phyloP scores from a whole-genome alignment of 2,329 filamentous ascomycete species.

The Fusarium sarcochroum region DNA sequence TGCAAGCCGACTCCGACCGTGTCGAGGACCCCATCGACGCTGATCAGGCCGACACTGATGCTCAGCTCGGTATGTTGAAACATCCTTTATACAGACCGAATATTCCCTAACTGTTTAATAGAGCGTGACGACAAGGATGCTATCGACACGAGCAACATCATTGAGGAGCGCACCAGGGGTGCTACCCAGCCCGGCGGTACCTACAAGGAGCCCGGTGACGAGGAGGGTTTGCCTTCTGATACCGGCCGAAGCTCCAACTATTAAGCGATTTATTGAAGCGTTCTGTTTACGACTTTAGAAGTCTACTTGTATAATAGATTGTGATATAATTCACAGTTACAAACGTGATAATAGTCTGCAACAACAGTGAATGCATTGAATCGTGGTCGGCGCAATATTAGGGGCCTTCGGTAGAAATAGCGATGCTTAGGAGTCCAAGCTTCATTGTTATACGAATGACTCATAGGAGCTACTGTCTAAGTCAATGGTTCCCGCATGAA shows the following conservation, averaged over 20 bases:
- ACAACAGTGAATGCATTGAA: background rate
- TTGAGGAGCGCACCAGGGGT: conserved; percentile 38
- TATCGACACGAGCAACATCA: conserved; percentile 39
- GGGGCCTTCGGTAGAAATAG: no score
- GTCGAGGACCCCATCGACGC: conserved; percentile 36
- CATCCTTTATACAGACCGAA: accelerated
- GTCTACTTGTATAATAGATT: conserved; percentile 3
- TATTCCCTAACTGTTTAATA: background rate
- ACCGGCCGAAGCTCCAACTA: conserved; percentile 37
- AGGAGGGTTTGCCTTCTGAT: conserved; percentile 39
- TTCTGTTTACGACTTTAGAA: background rate
- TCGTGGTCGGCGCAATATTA: no score
- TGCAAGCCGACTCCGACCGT: conserved; percentile 37
- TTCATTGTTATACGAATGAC: no score
- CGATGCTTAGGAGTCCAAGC: no score
- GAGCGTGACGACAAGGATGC: conserved; percentile 39
- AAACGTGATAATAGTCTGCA: no score
- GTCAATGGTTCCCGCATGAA: no score
- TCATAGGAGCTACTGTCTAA: no score
- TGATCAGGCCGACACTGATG: conserved; percentile 32
- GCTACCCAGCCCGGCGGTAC: conserved; percentile 34
- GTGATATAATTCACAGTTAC: no score
- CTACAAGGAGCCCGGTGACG: conserved; percentile 39
- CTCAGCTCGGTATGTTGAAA: conserved; percentile 33
- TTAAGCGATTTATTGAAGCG: background rate